These are phyloP conservation scores for Nakazawaea holstii DNA, from an alignment of 805 yeast genomes.

Conservation along the genomic window DNA sequence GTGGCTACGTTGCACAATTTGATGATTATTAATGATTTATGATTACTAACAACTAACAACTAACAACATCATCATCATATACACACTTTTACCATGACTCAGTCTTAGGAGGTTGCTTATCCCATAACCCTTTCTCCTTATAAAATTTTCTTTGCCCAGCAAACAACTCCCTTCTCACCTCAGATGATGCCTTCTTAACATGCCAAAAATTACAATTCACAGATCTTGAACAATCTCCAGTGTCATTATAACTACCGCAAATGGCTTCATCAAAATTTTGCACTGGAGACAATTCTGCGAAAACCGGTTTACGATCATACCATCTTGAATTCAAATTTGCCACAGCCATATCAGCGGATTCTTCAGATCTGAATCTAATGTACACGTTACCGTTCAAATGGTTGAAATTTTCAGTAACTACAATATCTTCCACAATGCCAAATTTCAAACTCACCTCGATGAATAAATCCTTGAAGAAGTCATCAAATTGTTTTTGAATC, in stretches of 20 bases:
- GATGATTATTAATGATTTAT: too few relatives aligned
- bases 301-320: slow-evolving; percentile 76
- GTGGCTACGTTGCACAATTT: too few relatives aligned
- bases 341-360: slow-evolving; percentile 56
- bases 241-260: slow-evolving; percentile 50
- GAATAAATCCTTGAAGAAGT: slow-evolving; percentile 68
- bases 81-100: too few relatives aligned
- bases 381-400: slow-evolving; percentile 87
- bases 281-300: slow-evolving; percentile 76
- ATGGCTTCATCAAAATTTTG: slow-evolving; percentile 62
- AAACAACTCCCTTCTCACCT: slow-evolving; percentile 34
- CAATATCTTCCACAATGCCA: slow-evolving; percentile 53
- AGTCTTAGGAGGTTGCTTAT: background rate
- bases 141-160: slow-evolving; percentile 31
- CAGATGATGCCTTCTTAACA: slow-evolving; percentile 48
- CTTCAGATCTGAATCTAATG: slow-evolving; percentile 49
- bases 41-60: too few relatives aligned
- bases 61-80: too few relatives aligned
- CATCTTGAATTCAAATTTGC: slow-evolving; percentile 69
- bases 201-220: slow-evolving; percentile 88
- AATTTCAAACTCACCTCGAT: slow-evolving; percentile 44
- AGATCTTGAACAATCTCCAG: slow-evolving; percentile 74
- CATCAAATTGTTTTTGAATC: slow-evolving; percentile 46
- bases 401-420: slow-evolving; percentile 78
- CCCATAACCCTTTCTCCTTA: slow-evolving; percentile 3